phyloP scores from a whole-genome alignment of 2,329 filamentous ascomycete genomes.

The Pseudocercospora fijiensis region DNA sequence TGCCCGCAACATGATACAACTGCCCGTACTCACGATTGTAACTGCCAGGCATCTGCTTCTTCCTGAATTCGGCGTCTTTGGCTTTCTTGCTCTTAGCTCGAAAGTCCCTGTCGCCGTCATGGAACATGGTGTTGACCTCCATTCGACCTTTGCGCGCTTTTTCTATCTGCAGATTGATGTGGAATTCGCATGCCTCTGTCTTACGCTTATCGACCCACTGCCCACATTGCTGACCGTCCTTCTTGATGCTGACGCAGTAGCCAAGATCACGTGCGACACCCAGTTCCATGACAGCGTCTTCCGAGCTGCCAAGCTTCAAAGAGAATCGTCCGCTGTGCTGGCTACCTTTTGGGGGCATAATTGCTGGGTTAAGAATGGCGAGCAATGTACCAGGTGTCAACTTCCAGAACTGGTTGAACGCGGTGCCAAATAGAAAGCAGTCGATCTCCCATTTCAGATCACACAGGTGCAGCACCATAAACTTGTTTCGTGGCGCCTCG shows the following conservation, averaged over 20 bases:
- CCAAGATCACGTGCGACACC: conserved; percentile 81
- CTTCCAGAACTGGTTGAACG: conserved; percentile 92
- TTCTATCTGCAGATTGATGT: conserved; percentile 77
- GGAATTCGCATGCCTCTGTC: conserved; percentile 89
- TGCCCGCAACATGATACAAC: conserved; percentile 43
- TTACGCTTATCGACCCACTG: conserved; percentile 85
- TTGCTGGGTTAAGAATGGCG: conserved; percentile 84
- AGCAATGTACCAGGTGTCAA: conserved; percentile 87
- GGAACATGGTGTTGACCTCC: conserved; percentile 71
- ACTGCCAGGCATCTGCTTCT: conserved; percentile 48
- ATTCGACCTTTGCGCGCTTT: conserved; percentile 68
- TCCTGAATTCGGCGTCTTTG: conserved; percentile 15
- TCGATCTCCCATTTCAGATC: conserved; percentile 91
- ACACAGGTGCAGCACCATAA: conserved; percentile 85
- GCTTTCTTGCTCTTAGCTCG: conserved; percentile 17
- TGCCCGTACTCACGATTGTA: conserved; percentile 57
- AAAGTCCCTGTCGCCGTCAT: conserved; percentile 16
- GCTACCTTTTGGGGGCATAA: conserved; percentile 80
- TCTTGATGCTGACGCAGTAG: conserved; percentile 81
- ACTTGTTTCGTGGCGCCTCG: conserved; percentile 65
- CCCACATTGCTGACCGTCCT: conserved; percentile 76
- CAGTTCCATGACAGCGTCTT: conserved; percentile 86
- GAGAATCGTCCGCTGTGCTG: conserved; percentile 81
- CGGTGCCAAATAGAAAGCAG: conserved; percentile 85
- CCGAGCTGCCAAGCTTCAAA: conserved; percentile 78